phyloP scores from a whole-genome alignment of 306 rosid species.

The Vicia faba region DNA sequence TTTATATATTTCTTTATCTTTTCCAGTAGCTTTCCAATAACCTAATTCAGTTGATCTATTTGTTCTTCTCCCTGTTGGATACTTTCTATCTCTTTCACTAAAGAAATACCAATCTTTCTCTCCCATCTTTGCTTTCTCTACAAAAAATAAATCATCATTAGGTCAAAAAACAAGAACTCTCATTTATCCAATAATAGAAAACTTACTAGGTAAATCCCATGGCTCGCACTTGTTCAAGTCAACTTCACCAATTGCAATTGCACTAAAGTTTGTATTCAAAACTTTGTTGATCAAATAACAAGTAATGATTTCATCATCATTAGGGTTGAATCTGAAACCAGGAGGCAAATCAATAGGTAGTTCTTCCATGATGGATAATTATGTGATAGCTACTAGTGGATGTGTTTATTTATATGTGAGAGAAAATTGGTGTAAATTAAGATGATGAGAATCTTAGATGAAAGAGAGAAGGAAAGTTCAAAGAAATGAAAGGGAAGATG shows the following conservation, averaged over 20 bases:
- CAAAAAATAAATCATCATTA: not conserved
- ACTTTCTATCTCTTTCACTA: conserved; percentile 77
- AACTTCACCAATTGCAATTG: conserved; percentile 79
- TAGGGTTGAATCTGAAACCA: conserved; percentile 89
- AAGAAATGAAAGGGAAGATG: not conserved
- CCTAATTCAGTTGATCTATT: conserved; percentile 86
- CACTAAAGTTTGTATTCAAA: conserved; percentile 52
- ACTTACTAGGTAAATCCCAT: conserved; percentile 79
- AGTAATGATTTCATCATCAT: conserved; percentile 78
- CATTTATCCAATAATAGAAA: not conserved
- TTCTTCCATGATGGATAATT: conserved; percentile 41
- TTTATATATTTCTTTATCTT: conserved; percentile 73
- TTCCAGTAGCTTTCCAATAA: conserved; percentile 97
- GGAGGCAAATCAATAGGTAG: conserved; percentile 70
- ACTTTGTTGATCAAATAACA: conserved; percentile 66
- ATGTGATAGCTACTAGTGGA: not conserved
- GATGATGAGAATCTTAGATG: conserved; percentile 4
- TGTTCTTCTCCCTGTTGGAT: conserved; percentile 87
- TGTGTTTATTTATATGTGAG: not conserved
- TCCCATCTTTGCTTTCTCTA: conserved; percentile 91
- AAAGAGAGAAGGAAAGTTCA: not conserved
- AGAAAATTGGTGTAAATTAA: not conserved
- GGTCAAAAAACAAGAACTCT: not conserved
- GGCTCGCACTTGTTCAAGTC: conserved; percentile 88
- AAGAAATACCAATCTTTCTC: conserved; percentile 94